Evolutionary conservation across 768 basidiomycete species (phyloP).

Genomic region (Austroboletus festivus): DNA sequence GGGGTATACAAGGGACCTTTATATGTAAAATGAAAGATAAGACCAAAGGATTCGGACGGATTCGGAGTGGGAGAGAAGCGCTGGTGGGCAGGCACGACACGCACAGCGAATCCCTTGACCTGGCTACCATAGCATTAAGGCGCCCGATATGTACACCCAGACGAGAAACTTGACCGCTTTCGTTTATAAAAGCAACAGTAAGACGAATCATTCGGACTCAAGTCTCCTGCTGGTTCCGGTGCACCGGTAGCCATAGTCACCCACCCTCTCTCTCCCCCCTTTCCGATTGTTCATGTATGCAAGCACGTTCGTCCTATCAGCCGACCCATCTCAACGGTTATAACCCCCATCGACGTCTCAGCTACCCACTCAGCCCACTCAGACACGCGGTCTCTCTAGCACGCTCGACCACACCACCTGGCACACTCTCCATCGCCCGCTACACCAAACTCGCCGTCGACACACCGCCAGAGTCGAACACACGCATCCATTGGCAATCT

Average conservation of each 20-base stretch:
- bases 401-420: neutral
- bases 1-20: no score
- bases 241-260: neutral
- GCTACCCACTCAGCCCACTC: conserved; percentile 12
- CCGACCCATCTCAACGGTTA: conserved; percentile 17
- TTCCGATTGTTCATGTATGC: conserved; percentile 29
- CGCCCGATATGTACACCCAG: conserved; percentile 31
- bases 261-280: neutral
- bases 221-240: conserved; percentile 13
- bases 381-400: conserved; percentile 3
- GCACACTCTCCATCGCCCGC: no score
- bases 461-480: no score
- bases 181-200: conserved; percentile 31
- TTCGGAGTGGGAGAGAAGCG: conserved; percentile 13
- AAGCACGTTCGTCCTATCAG: conserved; percentile 34
- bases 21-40: no score
- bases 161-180: conserved; percentile 17
- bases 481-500: conserved; percentile 18
- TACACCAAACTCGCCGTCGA: no score
- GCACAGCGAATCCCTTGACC: conserved; percentile 22
- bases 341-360: conserved; percentile 17
- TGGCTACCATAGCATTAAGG: conserved; percentile 8
- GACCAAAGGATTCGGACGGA: no score
- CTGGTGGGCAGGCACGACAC: conserved; percentile 11
- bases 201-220: no score